A percentile compares a stretch with the other conserved stretches of the same genome.
These are phyloP conservation scores for Aegilops bicornis DNA, from an alignment of 176 grass and related monocot genomes.

Conservation along the genomic window DNA sequence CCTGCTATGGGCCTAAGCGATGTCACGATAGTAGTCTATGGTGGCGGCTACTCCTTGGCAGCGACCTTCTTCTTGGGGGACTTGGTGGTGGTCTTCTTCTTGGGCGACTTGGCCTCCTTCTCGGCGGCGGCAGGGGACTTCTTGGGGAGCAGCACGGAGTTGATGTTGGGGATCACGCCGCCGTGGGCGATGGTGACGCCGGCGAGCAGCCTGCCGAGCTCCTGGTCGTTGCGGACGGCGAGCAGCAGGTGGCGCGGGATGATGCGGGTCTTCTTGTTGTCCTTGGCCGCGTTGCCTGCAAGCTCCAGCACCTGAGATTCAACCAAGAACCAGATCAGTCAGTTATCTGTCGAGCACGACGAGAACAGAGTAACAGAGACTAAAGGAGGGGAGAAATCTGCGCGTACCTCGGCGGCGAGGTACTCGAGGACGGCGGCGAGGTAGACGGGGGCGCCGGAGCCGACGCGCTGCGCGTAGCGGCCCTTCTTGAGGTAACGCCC, in stretches of 20 bases:
- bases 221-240: not conserved
- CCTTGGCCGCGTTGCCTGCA: not conserved
- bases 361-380: not conserved
- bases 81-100: not conserved
- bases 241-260: not conserved
- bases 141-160: not conserved
- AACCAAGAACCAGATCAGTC: not conserved
- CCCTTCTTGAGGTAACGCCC: constrained; percentile 72
- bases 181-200: not conserved
- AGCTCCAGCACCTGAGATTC: not conserved
- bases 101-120: not conserved
- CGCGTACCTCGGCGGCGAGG: constrained; percentile 22
- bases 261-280: not conserved
- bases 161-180: not conserved
- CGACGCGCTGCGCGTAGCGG: constrained; percentile 39
- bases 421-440: constrained; percentile 44
- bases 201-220: not conserved
- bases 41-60: not conserved
- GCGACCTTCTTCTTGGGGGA: not conserved
- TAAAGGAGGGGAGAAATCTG: no score
- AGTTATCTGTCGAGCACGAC: not conserved
- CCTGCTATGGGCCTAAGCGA: not conserved
- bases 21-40: not conserved
- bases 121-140: not conserved
- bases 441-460: constrained; percentile 39